Evolutionary conservation across 352 stramenopile genomes (phyloP).

Genomic region (Phytophthora pluvialis): DNA sequence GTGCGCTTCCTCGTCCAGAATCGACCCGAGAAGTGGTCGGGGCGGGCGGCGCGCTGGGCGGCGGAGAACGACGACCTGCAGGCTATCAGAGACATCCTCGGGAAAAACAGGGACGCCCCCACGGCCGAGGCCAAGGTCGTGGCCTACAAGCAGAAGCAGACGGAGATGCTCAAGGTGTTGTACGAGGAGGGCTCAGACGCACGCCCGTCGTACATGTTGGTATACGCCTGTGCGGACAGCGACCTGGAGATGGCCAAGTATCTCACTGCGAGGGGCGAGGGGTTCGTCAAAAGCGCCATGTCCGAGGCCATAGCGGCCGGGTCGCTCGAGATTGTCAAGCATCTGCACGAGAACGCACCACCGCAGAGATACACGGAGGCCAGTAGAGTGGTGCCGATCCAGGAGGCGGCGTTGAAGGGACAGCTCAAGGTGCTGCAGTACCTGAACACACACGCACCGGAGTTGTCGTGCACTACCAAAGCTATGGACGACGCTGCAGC

Average conservation of each 20-base stretch:
- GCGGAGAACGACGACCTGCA: constrained; percentile 44
- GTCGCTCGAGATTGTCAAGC: constrained; percentile 54
- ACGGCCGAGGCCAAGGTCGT: constrained; percentile 54
- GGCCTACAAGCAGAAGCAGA: constrained; percentile 47
- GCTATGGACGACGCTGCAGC: constrained; percentile 42
- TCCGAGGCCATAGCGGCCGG: constrained; percentile 50
- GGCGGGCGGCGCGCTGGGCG: constrained; percentile 43
- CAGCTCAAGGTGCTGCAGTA: constrained; percentile 44
- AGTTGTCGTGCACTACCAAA: constrained; percentile 33
- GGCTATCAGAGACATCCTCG: constrained; percentile 41
- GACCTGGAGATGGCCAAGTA: constrained; percentile 65
- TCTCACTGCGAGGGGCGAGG: constrained; percentile 44
- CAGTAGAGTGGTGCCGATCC: constrained; percentile 53
- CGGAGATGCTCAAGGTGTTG: constrained; percentile 57
- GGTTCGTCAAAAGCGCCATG: constrained; percentile 66
- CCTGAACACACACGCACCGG: constrained; percentile 33
- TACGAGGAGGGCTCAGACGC: constrained; percentile 56
- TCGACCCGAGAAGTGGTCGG: constrained; percentile 51
- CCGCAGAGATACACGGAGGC: constrained; percentile 48
- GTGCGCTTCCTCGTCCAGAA: constrained; percentile 59
- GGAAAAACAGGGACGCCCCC: constrained; percentile 35
- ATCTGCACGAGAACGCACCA: constrained; percentile 49
- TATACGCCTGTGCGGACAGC: constrained; percentile 41
- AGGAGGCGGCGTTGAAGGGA: constrained; percentile 40
- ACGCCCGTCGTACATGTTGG: constrained; percentile 52